Conservation (phyloP, 2,329 filamentous ascomycete genomes). For the Raffaelea deltoideospora region DNA sequence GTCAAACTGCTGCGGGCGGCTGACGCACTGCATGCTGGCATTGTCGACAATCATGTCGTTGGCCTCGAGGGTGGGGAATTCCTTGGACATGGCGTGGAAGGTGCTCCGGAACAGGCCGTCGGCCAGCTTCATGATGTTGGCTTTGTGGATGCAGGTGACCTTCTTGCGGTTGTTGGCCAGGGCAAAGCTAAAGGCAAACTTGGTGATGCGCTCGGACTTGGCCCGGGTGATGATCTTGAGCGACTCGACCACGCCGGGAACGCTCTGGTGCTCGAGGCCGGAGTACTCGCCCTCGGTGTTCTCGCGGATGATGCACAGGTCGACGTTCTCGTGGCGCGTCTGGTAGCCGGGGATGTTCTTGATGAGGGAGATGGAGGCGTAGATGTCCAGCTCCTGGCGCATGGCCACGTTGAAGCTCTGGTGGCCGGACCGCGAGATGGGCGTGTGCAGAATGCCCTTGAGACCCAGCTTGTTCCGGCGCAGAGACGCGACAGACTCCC, state of each 20-base stretch:
- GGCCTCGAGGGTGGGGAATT: slow-evolving; percentile 88
- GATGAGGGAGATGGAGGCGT: slow-evolving; percentile 92
- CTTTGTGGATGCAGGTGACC: slow-evolving; percentile 99
- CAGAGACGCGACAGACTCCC: slow-evolving; percentile 86
- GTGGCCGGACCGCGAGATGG: slow-evolving; percentile 91
- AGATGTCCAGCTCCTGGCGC: slow-evolving; percentile 98
- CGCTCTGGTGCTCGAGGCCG: slow-evolving; percentile 95
- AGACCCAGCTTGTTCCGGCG: slow-evolving; percentile 97
- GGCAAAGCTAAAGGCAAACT: slow-evolving; percentile 96
- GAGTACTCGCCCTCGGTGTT: slow-evolving; percentile 99
- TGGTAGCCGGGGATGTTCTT: slow-evolving; percentile 99
- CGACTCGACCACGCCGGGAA: slow-evolving; percentile 90
- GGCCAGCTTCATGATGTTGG: slow-evolving; percentile 99
- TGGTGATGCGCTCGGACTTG: slow-evolving; percentile 98
- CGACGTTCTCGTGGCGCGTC: slow-evolving; percentile 92
- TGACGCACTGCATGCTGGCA: slow-evolving; percentile 98
- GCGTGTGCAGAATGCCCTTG: slow-evolving; percentile 97
- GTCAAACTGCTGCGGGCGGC: slow-evolving; percentile 92
- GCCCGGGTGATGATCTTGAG: slow-evolving; percentile 99
- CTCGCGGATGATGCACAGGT: slow-evolving; percentile 98
- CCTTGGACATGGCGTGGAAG: slow-evolving; percentile 83
- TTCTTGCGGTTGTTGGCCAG: slow-evolving; percentile 98
- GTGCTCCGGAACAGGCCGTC: slow-evolving; percentile 98
- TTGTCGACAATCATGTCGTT: slow-evolving; percentile 99
- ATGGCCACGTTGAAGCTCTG: slow-evolving; percentile 99